Evolutionary conservation across 2,329 filamentous ascomycete genomes (phyloP).

Genomic region (Trichoderma sp.): DNA sequence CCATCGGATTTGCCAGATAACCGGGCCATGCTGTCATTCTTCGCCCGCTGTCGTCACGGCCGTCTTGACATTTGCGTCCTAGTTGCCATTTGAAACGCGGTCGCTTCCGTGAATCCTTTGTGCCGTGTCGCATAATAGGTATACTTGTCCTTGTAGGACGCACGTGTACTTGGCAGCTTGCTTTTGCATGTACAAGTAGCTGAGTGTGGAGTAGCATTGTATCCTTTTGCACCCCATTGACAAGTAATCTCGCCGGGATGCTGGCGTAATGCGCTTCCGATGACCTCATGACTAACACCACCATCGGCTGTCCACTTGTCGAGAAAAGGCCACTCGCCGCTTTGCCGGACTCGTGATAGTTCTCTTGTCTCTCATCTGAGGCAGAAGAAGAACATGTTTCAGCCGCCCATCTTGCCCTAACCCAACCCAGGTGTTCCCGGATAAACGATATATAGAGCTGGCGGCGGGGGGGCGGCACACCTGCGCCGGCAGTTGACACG

Average conservation of each 20-base stretch:
- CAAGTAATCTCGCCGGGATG: neutral
- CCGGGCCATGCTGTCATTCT: constrained; percentile 20
- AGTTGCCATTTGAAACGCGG: constrained; percentile 8
- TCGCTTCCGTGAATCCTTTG: neutral
- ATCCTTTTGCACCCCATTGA: neutral
- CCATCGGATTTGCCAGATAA: constrained; percentile 12
- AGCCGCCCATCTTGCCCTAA: neutral
- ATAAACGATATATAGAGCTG: neutral
- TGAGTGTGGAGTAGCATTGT: neutral
- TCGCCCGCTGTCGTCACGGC: neutral
- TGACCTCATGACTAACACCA: constrained; percentile 10
- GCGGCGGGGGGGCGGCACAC: neutral
- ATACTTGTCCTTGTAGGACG: neutral
- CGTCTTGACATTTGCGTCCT: neutral
- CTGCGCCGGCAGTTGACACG: constrained; percentile 19
- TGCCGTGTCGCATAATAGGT: neutral
- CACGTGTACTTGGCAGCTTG: neutral
- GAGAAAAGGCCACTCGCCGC: neutral
- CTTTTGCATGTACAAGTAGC: neutral
- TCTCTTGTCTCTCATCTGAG: neutral
- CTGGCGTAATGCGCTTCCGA: neutral
- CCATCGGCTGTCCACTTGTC: neutral
- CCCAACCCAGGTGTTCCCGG: constrained; percentile 7
- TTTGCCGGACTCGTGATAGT: neutral
- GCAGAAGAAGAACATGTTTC: neutral